These are phyloP conservation scores for Calophaca sinica DNA, from an alignment of 306 rosid genomes.

Conservation along the genomic window DNA sequence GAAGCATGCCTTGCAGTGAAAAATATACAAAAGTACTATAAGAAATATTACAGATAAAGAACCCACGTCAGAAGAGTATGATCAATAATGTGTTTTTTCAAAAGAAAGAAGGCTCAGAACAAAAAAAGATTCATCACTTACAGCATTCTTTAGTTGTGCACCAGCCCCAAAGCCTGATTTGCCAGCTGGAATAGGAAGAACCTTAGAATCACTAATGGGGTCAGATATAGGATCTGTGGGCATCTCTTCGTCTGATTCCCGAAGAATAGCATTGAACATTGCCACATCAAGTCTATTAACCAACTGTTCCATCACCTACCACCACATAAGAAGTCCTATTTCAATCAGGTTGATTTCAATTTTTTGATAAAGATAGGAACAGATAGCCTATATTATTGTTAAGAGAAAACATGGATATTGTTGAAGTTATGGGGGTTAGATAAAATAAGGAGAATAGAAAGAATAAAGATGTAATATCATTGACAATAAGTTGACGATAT, in stretches of 20 bases:
- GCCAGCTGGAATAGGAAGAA: constrained; percentile 91
- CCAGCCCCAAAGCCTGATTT: constrained; percentile 91
- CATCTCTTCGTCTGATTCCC: constrained; percentile 90
- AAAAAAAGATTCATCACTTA: constrained; percentile 50
- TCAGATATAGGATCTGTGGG: constrained; percentile 96
- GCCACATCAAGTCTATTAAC: constrained; percentile 86
- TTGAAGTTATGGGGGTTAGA: no score
- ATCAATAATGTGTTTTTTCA: no score
- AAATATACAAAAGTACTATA: no score
- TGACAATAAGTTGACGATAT: no score
- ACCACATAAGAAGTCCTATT: constrained; percentile 43
- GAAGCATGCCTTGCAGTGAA: constrained; percentile 13
- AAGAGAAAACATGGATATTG: constrained; percentile 31
- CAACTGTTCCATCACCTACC: constrained; percentile 84
- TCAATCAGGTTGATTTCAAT: constrained; percentile 35
- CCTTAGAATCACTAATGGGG: constrained; percentile 87
- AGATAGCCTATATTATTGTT: constrained; percentile 4
- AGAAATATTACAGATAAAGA: no score
- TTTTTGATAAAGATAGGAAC: constrained; percentile 1
- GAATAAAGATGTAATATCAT: no score
- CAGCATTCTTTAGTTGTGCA: constrained; percentile 90
- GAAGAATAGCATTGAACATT: constrained; percentile 95
- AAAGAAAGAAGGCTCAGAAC: neutral
- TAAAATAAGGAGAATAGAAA: no score
- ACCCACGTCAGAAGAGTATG: no score